Conservation (phyloP, 768 basidiomycete species). For the Collybia nuda region DNA sequence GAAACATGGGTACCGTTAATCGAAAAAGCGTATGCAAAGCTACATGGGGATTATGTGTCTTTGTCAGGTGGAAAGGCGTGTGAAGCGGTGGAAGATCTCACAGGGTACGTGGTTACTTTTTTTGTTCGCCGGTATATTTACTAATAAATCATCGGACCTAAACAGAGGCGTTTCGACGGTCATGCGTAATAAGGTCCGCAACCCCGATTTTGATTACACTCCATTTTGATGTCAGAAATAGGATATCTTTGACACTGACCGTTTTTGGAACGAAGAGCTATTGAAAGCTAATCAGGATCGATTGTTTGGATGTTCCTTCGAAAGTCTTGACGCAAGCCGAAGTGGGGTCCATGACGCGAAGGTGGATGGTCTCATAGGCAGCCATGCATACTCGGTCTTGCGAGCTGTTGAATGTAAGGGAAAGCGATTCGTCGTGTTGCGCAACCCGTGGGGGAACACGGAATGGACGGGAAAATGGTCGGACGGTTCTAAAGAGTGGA, state of each 20-base stretch:
- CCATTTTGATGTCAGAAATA: neutral
- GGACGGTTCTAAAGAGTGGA: conserved; percentile 45
- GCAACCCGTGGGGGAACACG: conserved; percentile 43
- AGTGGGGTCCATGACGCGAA: conserved; percentile 21
- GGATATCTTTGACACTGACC: conserved; percentile 48
- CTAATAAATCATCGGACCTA: neutral
- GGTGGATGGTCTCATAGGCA: conserved; percentile 30
- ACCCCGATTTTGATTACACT: neutral
- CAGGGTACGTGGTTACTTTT: conserved; percentile 37
- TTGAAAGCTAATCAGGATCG: conserved; percentile 48
- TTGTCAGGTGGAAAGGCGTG: conserved; percentile 34
- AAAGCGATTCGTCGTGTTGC: conserved; percentile 40
- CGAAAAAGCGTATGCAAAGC: conserved; percentile 60
- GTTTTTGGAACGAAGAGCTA: conserved; percentile 57
- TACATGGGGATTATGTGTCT: conserved; percentile 46
- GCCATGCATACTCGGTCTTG: conserved; percentile 44
- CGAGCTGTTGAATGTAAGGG: conserved; percentile 38
- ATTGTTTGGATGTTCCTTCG: conserved; percentile 52
- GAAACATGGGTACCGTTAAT: conserved; percentile 61
- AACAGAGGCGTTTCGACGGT: conserved; percentile 43
- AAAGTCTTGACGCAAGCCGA: conserved; percentile 25
- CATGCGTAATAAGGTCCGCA: conserved; percentile 37
- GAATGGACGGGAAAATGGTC: conserved; percentile 44
- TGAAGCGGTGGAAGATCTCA: conserved; percentile 57
- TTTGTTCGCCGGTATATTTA: neutral